A percentile compares a stretch with the other conserved stretches of the same genome.
These are phyloP conservation scores for Phytophthora constricta DNA, from an alignment of 352 stramenopile species.

Conservation along the genomic window DNA sequence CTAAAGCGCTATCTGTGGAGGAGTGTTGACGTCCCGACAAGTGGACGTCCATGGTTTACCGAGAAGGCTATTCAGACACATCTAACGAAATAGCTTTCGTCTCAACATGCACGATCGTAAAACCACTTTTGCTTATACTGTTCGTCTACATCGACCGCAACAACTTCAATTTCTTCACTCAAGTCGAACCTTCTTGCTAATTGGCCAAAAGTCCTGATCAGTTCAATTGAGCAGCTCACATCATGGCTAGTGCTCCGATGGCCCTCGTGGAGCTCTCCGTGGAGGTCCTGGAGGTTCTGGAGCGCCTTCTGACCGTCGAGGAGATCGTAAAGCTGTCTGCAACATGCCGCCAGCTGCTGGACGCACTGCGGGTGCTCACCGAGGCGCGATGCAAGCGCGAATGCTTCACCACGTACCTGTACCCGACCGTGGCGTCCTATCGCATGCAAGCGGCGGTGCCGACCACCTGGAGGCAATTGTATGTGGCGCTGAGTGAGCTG, in stretches of 20 bases:
- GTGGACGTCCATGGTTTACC: neutral
- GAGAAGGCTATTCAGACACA: constrained; percentile 19
- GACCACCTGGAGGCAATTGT: constrained; percentile 64
- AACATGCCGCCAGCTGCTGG: constrained; percentile 22
- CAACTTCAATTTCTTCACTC: too few species aligned
- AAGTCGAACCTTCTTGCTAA: too few species aligned
- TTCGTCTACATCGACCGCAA: too few species aligned
- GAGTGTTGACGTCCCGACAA: constrained; percentile 1
- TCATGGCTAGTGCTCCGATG: constrained; percentile 2
- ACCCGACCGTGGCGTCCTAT: constrained; percentile 70
- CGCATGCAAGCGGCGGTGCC: constrained; percentile 66
- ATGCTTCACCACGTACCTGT: constrained; percentile 65
- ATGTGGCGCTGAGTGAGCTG: constrained; percentile 54
- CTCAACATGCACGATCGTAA: neutral
- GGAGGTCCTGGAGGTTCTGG: constrained; percentile 49
- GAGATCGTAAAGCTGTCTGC: constrained; percentile 52
- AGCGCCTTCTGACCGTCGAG: constrained; percentile 41
- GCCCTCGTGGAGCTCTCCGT: constrained; percentile 38
- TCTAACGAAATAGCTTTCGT: constrained; percentile 25
- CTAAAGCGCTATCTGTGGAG: constrained; percentile 47
- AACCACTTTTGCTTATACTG: neutral
- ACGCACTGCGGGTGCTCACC: constrained; percentile 13
- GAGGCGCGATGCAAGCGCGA: constrained; percentile 67
- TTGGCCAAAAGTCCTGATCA: neutral
- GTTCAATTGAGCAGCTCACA: constrained; percentile 1